Evolutionary conservation across 495 filamentous ascomycete species (phyloP), one percentile per base, ranked within the genome.

Genomic region (Podospora pseudopauciseta): DNA sequence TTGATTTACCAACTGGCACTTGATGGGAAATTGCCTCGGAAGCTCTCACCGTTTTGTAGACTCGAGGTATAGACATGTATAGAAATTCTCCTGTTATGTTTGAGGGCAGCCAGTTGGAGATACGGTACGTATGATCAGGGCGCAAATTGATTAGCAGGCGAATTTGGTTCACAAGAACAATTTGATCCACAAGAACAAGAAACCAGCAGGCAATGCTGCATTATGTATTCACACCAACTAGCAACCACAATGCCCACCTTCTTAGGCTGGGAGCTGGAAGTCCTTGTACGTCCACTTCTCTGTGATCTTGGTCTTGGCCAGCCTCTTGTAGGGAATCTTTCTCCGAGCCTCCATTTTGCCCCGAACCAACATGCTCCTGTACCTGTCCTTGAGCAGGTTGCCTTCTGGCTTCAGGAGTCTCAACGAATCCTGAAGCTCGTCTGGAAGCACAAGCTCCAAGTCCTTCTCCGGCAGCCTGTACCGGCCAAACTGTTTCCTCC

Each of bases 221-320:
- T 49, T 49, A 72, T 81, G 27, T 67, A 64, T 67, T 64, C 26
- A 54, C 4, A 23, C 30, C 18, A 1, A 16, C 20, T 16, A 27
- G 34, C 65, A 7, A 11, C 60, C 13, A 44, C 23, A 20, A 2
- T 32, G 2, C 18, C 65, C 6, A 0, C 9, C 39, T 49, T 49
- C 15, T 67, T 63, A 56, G 32, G 59, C 54, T 7, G 30, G 30
- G 39, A 68, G n/a, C 28, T 30, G 69, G 39, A 97, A 98, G 78
- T 99, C 95, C 82, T 98, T 98, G 76, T 94, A 91, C 64, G 89
- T 84, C 95, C 95, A 99, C 80, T 97, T 98, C 86, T 97, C 96
- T 18, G 92, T 97, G 27, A 88, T 75, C 76, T 88, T 89, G 73
- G 80, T 88, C 84, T 88, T 91, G 67, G 86, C 83, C 80, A 94